Conservation (phyloP, 331 rosid species). For the Dryas integrifolia region DNA sequence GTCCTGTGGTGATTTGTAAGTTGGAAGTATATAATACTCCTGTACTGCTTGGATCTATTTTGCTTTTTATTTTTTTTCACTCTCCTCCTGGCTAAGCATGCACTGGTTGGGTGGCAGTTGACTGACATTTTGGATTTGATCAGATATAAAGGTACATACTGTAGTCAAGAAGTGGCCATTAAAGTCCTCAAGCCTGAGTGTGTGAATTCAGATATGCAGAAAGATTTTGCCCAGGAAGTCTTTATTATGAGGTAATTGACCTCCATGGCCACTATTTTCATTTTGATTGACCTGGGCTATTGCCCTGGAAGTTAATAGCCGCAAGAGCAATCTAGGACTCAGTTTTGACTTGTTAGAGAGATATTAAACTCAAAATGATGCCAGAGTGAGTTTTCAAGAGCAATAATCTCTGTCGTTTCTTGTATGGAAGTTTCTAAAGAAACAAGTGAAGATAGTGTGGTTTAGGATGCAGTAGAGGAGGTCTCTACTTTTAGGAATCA, state of each 20-base stretch:
- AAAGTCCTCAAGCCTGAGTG: conserved; percentile 89
- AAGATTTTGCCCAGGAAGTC: conserved; percentile 91
- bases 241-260: conserved; percentile 79
- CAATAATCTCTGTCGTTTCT: background rate
- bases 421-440: background rate
- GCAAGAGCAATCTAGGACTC: background rate
- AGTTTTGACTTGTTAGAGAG: background rate
- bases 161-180: conserved; percentile 95
- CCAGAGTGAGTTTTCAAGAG: background rate
- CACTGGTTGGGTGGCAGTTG: conserved; percentile 12
- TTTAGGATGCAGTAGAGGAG: background rate
- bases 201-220: conserved; percentile 74
- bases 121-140: conserved; percentile 30
- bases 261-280: background rate
- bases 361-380: background rate
- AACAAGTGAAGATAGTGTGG: background rate
- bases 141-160: conserved; percentile 88
- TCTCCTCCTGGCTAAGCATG: conserved; percentile 8
- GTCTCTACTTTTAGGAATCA: background rate
- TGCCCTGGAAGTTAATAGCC: background rate
- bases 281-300: background rate
- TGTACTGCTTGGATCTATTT: background rate
- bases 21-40: conserved; percentile 14
- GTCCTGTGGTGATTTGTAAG: conserved; percentile 94
- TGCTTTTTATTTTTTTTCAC: background rate